A percentile compares a stretch with the other conserved stretches of the same genome.
These are phyloP conservation scores for Candida nemodendra DNA, from an alignment of 805 yeast genomes.

Conservation along the genomic window DNA sequence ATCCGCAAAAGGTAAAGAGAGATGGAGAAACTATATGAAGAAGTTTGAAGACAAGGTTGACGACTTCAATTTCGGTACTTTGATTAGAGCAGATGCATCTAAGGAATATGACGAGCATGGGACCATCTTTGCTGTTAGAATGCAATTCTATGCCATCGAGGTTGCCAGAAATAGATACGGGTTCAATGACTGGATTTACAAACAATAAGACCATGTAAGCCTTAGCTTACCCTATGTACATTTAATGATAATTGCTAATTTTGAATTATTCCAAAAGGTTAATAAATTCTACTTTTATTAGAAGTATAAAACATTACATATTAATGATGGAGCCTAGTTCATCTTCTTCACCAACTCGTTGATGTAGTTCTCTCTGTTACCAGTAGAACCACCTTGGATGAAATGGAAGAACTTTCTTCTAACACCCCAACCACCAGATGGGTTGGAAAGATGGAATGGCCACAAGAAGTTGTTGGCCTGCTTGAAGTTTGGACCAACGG, in stretches of 20 bases:
- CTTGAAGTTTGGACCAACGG: conserved; percentile 98
- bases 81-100: conserved; percentile 69
- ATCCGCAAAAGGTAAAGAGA: conserved; percentile 71
- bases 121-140: conserved; percentile 86
- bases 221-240: neutral
- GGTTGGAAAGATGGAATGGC: conserved; percentile 97
- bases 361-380: conserved; percentile 96
- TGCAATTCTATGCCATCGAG: conserved; percentile 94
- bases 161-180: conserved; percentile 89
- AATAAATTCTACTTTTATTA: conserved; percentile 9
- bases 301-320: conserved; percentile 8
- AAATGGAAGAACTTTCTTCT: conserved; percentile 95
- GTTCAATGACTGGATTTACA: conserved; percentile 83
- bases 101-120: conserved; percentile 80
- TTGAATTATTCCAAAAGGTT: neutral
- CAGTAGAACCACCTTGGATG: conserved; percentile 97
- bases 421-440: conserved; percentile 97
- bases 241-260: neutral
- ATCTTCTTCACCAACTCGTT: conserved; percentile 91
- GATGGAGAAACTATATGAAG: conserved; percentile 88
- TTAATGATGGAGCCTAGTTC: conserved; percentile 54
- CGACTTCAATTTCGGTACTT: conserved; percentile 94
- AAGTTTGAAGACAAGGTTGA: conserved; percentile 76
- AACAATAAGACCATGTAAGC: conserved; percentile 23
- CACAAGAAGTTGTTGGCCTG: conserved; percentile 97